Conservation (phyloP, 345 rosid genomes). For the Aquilaria yunnanensis region DNA sequence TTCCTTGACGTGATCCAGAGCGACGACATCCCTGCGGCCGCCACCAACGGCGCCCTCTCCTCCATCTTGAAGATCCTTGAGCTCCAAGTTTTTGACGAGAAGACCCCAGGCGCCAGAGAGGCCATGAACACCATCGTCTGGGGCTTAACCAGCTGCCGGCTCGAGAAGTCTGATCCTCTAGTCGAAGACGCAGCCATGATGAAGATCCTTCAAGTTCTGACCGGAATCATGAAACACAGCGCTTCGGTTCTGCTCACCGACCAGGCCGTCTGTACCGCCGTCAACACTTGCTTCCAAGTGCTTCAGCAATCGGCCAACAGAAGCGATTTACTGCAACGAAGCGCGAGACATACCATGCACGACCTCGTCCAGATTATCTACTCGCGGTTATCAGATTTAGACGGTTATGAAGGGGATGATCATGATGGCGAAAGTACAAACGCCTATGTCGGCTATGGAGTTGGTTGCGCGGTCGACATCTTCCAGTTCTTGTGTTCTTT, state of each 20-base stretch:
- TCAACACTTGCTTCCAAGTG: slow-evolving; percentile 86
- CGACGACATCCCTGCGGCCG: slow-evolving; percentile 70
- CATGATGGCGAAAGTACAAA: slow-evolving; percentile 55
- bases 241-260: slow-evolving; percentile 55
- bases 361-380: slow-evolving; percentile 75
- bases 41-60: slow-evolving; percentile 62
- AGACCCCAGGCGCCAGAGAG: slow-evolving; percentile 70
- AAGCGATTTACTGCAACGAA: slow-evolving; percentile 81
- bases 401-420: slow-evolving; percentile 40
- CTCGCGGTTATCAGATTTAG: slow-evolving; percentile 58
- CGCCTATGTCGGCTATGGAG: slow-evolving; percentile 52
- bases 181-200: slow-evolving; percentile 80
- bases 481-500: slow-evolving; percentile 80
- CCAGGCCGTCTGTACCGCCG: slow-evolving; percentile 69
- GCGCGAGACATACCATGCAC: slow-evolving; percentile 73
- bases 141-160: slow-evolving; percentile 70
- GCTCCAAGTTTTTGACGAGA: slow-evolving; percentile 62
- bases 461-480: slow-evolving; percentile 63
- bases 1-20: slow-evolving; percentile 80
- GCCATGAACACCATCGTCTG: slow-evolving; percentile 49
- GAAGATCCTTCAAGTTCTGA: slow-evolving; percentile 74
- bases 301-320: slow-evolving; percentile 66
- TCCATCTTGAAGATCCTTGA: slow-evolving; percentile 61
- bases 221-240: slow-evolving; percentile 53
- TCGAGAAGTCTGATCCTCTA: slow-evolving; percentile 55